Base-by-base conservation (phyloP, 2,329 filamentous ascomycete genomes). In the Colletotrichum melonis region DNA sequence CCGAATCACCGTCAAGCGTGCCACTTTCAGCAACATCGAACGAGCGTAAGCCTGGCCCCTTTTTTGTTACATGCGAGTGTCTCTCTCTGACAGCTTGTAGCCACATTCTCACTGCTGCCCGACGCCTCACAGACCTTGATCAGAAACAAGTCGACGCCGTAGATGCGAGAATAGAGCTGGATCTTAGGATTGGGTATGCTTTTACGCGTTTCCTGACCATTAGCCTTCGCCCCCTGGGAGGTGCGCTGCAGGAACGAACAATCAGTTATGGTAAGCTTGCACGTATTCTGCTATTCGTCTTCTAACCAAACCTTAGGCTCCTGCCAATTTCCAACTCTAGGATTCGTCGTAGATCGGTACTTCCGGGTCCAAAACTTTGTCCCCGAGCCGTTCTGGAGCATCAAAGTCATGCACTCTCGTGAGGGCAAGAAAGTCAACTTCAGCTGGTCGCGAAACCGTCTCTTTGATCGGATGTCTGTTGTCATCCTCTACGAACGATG, bases 281-380 rank as follows among this genome's bases (percentile, higher is more conserved):
- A 12, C 24, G 8, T 7, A 42, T 2, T n/a, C 3, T 11, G 16
- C 16, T 28, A 12, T 26, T 12, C 12, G 8, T 75, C 80, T 26
- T 55, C 75, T 79, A 6, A 76, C 63, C 19, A 5, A 14, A 28
- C 5, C 3, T 14, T 24, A 94, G 94, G 90, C 16, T 98, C 95
- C 4, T 99, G 97, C 77, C 97, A 99, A 81, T 99, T 99, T 78
- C 97, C 97, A 1, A 98, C 97, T 0, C 87, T 99, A 5, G 97
- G 97, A 0, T 99, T 99, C 76, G 96, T 99, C 1, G 97, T 99
- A 7, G 97, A 99, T 82, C 91, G 96, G 60, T 99, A 98, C 81
- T 94, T 98, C 78, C 92, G 94, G 63, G 97, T 99, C 64, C 92
- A 94, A 75, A 98, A 97, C 77, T 99, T 99, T 81, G 92, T 97